Base-by-base conservation (phyloP, 495 filamentous ascomycete genomes). In the Penicillium simplicissimum region DNA sequence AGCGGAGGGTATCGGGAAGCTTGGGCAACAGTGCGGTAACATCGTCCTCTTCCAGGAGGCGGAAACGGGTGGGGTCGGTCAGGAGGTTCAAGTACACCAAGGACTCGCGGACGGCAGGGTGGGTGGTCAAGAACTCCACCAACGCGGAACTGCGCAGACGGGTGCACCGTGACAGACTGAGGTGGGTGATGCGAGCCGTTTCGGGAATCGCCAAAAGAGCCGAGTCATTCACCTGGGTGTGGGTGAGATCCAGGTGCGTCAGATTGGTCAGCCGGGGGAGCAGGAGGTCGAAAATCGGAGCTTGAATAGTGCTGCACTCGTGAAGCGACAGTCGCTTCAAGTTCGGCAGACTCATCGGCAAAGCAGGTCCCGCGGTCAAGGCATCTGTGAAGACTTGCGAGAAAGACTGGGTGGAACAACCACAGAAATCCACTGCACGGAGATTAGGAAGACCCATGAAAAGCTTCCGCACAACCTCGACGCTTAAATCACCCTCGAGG, bases 161-260 rank as follows among this genome's bases (percentile, higher is more conserved):
- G 13, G 82, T 87, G 80, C 92, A 95, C 65, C 88, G 90, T 48
- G 87, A 87, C 37, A 96, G 74, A 64, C 92, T 92, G 48, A 96
- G 79, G 69, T 96, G 92, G 15, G 90, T 92, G 63, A 95, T 84
- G 57, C 74, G 78, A 8, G 92, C 91, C 8, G 87, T 87, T 15
- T 81, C 66, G 2, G 91, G 90, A 56, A 96, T 90, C 19, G 87
- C 84, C 58, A 81, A 74, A 17, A 96, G 82, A 25, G 90, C 91
- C 15, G 76, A 79, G 70, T 92, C 85, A 34, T 86, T 93, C 65
- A 96, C 84, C 57, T 88, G 85, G 3, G 92, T 95, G 65, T 91
- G 89, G 7, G 88, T 87, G 36, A 93, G 80, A 69, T 96, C 92
- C 34, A 96, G 82, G 67, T 93, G 90, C 15, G 90, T 94, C 59